Evolutionary conservation across 2,329 filamentous ascomycete genomes (phyloP).

Genomic region (Arthrobotrys entomopaga): DNA sequence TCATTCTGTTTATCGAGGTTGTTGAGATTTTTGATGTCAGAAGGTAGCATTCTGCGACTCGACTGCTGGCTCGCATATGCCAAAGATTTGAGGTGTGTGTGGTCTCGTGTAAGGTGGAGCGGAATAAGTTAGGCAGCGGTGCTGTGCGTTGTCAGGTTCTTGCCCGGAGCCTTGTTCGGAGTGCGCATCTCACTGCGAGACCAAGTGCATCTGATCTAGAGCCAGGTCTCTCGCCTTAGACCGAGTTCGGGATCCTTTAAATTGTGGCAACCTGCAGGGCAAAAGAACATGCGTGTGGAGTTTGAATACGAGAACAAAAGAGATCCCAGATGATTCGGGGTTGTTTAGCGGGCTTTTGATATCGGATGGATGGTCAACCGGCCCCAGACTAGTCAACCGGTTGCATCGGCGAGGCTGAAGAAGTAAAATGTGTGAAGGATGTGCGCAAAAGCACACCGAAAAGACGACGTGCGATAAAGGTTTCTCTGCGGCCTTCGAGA

Average conservation of each 20-base stretch:
- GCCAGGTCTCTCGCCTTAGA: too few species aligned
- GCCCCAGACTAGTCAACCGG: too few species aligned
- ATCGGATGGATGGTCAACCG: slow-evolving; percentile 6
- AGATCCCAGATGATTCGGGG: background rate
- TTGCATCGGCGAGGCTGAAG: slow-evolving; percentile 37
- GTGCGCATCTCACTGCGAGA: too few species aligned
- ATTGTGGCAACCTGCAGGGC: background rate
- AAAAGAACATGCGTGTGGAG: slow-evolving; percentile 12
- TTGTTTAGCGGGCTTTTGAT: background rate
- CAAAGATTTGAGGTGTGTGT: too few species aligned
- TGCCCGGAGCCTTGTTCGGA: background rate
- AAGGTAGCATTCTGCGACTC: slow-evolving; percentile 9
- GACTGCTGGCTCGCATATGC: too few species aligned
- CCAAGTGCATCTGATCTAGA: too few species aligned
- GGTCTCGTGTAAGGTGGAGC: too few species aligned
- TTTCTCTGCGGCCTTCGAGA: background rate
- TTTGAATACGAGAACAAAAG: slow-evolving; percentile 23
- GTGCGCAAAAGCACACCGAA: background rate
- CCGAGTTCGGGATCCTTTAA: background rate
- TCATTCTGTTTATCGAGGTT: too few species aligned
- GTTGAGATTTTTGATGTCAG: slow-evolving; percentile 4
- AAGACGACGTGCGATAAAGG: background rate
- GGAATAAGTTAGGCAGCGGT: background rate
- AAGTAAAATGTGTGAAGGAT: slow-evolving; percentile 35
- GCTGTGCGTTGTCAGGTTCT: background rate